Evolutionary conservation across 768 basidiomycete genomes (phyloP), one percentile per base, ranked within the genome.

Genomic region (Tricholoma hemisulphureum): DNA sequence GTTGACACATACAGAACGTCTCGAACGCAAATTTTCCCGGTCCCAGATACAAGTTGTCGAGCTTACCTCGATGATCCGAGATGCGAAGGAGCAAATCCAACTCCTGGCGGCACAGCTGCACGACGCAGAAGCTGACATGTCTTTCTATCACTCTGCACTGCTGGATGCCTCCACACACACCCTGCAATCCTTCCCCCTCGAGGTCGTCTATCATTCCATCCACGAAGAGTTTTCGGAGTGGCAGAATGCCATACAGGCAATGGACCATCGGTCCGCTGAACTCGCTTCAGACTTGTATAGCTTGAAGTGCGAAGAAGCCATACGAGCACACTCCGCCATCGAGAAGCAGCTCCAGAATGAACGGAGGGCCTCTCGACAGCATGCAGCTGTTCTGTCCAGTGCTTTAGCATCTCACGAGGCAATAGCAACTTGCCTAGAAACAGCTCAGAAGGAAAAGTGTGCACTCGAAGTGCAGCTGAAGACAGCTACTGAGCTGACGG

Each of bases 21-120:
- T 89, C 11, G 83, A 88, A 62, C 83, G 89, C 58, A 89, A 86
- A 68, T 74, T 89, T 13, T 83, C 82, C 37, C 88, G 87, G 63
- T 76, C 87, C 4, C 85, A 89, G 55, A 83, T 72, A 16, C 88
- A 91, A 65, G 85, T 88, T 20, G 68, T 74, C 11, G 88, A 89
- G 59, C 72, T 91, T 7, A 83, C 83, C 1, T 73, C 82, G 58
- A 78, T 91, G 39, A 75, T 88, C 62, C 84, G 86, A 23, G 80
- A 83, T 24, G 71, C 74, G 24, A 80, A 80, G 46, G 82, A 85
- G 13, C 77, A 83, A 51, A 88, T 81, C 60, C 58, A 59, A 10
- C 63, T 82, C 6, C 73, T 89, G 20, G 48, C 61, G 7, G 56
- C 64, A n/a, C 65, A 71, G 29, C 65, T 81, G 5, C 61, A 56